Conservation (phyloP, 169 alveolate genomes). For the Pseudocohnilembus persalinus region DNA sequence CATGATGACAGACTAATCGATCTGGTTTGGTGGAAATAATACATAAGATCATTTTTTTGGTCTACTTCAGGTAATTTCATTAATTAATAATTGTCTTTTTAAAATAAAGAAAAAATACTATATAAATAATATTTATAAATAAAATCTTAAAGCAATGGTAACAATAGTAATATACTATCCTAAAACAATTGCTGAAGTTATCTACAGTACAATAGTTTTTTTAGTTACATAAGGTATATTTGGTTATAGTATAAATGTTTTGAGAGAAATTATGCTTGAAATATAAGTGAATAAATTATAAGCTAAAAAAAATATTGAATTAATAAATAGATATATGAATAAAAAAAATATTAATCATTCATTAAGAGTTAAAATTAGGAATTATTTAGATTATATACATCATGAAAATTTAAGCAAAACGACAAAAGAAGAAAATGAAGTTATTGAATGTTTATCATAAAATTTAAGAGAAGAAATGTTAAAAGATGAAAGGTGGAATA, state of each 20-base stretch:
- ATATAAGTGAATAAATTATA: too few species aligned
- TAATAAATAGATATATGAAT: not conserved
- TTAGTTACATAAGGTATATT: not conserved
- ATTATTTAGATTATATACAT: not conserved
- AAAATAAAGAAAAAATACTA: too few species aligned
- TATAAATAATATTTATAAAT: too few species aligned
- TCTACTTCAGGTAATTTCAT: not conserved
- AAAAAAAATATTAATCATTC: too few species aligned
- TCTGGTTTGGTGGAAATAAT: not conserved
- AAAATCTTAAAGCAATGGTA: too few species aligned
- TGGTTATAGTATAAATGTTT: not conserved
- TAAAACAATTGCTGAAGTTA: not conserved
- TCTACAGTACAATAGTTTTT: not conserved
- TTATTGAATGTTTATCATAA: not conserved
- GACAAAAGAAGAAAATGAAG: not conserved
- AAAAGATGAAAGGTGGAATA: not conserved
- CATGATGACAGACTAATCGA: not conserved
- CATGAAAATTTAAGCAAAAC: not conserved
- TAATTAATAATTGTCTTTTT: too few species aligned
- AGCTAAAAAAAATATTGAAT: too few species aligned
- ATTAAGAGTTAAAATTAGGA: not conserved
- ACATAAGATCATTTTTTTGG: not conserved
- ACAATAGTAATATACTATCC: not conserved
- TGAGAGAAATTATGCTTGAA: not conserved
- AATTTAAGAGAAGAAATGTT: not conserved